Percentiles rank a stretch among this genome's conserved stretches.
Evolutionary conservation across 2,329 filamentous ascomycete genomes (phyloP).

Genomic region (Colletotrichum cereale): DNA sequence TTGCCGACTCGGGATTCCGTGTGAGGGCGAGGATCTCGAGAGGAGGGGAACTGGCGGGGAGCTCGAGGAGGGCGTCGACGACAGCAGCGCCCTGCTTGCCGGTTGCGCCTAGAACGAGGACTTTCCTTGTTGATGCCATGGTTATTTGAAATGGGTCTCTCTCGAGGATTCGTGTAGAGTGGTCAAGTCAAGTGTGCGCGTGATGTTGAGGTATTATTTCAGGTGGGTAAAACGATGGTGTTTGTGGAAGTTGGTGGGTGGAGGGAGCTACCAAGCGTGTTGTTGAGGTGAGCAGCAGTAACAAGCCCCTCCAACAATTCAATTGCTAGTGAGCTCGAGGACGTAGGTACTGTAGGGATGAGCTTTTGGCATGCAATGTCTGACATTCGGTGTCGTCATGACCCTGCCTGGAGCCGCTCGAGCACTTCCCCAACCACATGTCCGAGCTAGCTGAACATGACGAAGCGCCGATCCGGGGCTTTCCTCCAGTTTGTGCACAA

Average conservation of each 20-base stretch:
- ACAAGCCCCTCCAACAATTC: neutral
- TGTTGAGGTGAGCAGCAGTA: neutral
- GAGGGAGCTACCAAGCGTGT: neutral
- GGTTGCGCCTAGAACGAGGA: constrained; percentile 61
- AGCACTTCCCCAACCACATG: constrained; percentile 35
- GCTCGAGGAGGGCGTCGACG: constrained; percentile 48
- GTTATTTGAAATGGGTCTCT: neutral
- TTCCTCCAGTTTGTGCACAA: too few relatives aligned
- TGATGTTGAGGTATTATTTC: neutral
- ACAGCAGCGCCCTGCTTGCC: constrained; percentile 62
- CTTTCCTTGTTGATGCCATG: constrained; percentile 45
- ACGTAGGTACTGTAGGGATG: constrained; percentile 18
- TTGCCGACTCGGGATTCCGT: constrained; percentile 25
- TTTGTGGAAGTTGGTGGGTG: neutral
- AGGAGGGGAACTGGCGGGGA: constrained; percentile 13
- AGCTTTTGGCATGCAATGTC: constrained; percentile 12
- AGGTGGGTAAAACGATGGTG: neutral
- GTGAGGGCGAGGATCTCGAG: constrained; percentile 40
- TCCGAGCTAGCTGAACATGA: constrained; percentile 15
- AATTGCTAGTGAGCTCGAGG: neutral
- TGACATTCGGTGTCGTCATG: constrained; percentile 29
- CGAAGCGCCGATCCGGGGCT: neutral
- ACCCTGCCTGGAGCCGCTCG: constrained; percentile 9
- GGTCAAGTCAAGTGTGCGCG: too few relatives aligned
- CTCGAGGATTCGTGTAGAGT: too few relatives aligned